Evolutionary conservation across 2,329 filamentous ascomycete genomes (phyloP), one percentile per base, ranked within the genome.

Genomic region (Phialophora chinensis): DNA sequence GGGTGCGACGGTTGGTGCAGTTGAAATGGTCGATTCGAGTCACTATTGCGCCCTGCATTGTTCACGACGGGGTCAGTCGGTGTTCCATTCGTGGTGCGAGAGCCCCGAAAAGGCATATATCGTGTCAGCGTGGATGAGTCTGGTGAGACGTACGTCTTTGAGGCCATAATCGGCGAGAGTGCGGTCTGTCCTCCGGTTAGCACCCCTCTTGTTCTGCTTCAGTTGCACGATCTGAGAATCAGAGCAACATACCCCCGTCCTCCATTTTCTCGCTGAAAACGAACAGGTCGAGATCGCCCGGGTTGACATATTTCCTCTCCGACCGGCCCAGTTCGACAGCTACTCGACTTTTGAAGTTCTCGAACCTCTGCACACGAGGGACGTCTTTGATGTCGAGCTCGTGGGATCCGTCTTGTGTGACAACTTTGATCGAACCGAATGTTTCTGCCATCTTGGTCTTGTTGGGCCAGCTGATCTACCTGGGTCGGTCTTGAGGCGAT

Each of bases 181-280:
- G 11, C 49, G 49, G 2, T 52, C 49, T 52, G 25, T 3, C 23
- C 17, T 8, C 20, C 7, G 20, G 20, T 49, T 11, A 49, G 17
- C 44, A 20, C 17, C 44, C 10, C 17, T n/a, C 17, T n/a, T 49
- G 11, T 49, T 52, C 25, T 17, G 25, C n/a, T 2, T 8, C 38
- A 2, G 17, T 8, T 6, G 17, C 38, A 44, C 6, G 38, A 20
- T 8, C 17, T 0, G 38, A 44, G 38, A n/a, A n/a, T 44, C 38
- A 52, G 6, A 27, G 11, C 20, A 52, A 52, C 49, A 29, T 27
- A 52, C 49, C 49, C 25, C 8, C 20, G 25, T 52, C 49, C 14
- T 52, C 49, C 49, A 52, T 52, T 17, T 52, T 52, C 49, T 52
- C 49, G 23, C 49, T 52, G 49, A 52, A 52, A 7, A 52, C 49